Evolutionary conservation across 1,284 basidiomycete genomes (phyloP), one percentile per base, ranked within the genome.

Genomic region (Ustilago loliicola): DNA sequence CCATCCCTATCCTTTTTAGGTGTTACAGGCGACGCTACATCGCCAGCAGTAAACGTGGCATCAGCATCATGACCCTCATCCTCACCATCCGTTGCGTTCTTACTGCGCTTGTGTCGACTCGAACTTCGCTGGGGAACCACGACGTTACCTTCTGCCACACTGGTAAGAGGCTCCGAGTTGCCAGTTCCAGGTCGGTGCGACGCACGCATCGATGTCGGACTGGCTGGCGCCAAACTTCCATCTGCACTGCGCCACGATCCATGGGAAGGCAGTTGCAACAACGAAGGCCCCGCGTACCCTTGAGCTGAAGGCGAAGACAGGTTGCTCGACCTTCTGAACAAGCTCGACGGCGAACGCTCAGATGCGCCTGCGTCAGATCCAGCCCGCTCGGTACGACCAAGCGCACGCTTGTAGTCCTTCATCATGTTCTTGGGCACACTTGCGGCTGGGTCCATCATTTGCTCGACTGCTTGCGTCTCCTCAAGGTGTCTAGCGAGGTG

Each of bases 391-490:
- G 38, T 56, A 15, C 62, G 54, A 19, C 79, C 54, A 29, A 83
- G 59, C 8, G 80, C 80, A 9, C 72, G 70, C 58, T 81, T 76
- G 74, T 82, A 83, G 55, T 83, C 80, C 30, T 80, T 72, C 79
- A 81, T 72, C 36, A 81, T 45, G 42, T 73, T 68, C 61, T 71
- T 70, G 13, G 82, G 75, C 29, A 83, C 50, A 58, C 77, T 80
- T 9, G 79, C 81, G 13, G 80, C 79, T 1, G 80, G 79, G 51
- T 83, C 82, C 21, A 50, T 55, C 3, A 51, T 65, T 32, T 80
- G 72, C 29, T 82, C 80, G 1, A 76, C 79, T 2, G 63, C 70
- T 55, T 83, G 72, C 3, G 62, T 72, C 66, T 82, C 67, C 56
- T 83, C 79, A 3, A 83, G 68, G 32, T 79, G 79, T 38, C 79